Base-by-base conservation (phyloP, 108 stramenopile species). In the Thalassiosira profunda region DNA sequence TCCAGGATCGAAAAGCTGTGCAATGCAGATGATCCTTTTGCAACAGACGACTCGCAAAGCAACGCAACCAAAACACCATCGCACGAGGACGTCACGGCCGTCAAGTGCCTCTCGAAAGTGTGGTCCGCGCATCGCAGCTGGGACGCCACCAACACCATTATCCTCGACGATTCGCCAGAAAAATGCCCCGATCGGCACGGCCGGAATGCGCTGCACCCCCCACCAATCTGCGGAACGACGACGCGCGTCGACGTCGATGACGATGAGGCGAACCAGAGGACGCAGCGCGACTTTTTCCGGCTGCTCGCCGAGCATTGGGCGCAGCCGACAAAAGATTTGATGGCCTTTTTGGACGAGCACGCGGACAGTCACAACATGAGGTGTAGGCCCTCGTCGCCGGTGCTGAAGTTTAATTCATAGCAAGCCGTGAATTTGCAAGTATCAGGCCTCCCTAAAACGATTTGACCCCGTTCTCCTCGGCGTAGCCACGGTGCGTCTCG, bases 141-240 rank as follows among this genome's bases (percentile, higher is more conserved):
- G 93, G 73, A 89, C 47, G 41, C 52, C 35, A 60, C 74, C 63
- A 94, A 94, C 67, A 94, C 93, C 6, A 52, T 94, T 12, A 37
- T 94, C 24, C 65, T 94, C 21, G 93, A 94, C 47, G 93, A 94
- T 79, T 88, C 88, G 28, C 89, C 86, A 1, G 84, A 91, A 30
- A 94, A 94, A 61, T 86, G 85, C 49, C 79, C 74, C 23, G 43
- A 38, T 34, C 24, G 43, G 42, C 76, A 52, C 58, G 46, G 67
- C 48, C 26, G 26, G 25, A 91, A 94, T 75, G 81, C 86, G 10
- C 29, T 94, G 20, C 90, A 94, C 63, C 93, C 93, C 38, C 81
- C 83, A 37, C 67, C 88, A 17, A 49, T 94, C 8, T 49, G 84
- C 54, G 92, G 92, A 24, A 83, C 74, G 1, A 40, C 7, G 4